Conservation (phyloP, 2,329 filamentous ascomycete genomes). For the Cucurbitaria berberidis region DNA sequence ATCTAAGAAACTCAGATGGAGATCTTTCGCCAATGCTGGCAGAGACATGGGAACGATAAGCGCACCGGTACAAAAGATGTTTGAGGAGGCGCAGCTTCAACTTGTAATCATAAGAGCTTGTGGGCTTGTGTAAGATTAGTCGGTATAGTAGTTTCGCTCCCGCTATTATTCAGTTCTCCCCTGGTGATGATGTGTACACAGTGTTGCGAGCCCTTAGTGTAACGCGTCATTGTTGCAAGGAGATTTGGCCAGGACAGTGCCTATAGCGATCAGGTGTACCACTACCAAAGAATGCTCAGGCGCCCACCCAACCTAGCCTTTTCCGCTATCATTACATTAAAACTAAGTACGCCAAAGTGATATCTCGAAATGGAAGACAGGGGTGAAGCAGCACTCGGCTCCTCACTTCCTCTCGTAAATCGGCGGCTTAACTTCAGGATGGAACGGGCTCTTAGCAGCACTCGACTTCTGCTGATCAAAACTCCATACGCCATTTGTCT, state of each 20-base stretch:
- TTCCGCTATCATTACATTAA: constrained; percentile 1
- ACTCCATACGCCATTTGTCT: constrained; percentile 74
- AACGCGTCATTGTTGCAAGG: not conserved
- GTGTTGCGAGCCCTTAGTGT: not conserved
- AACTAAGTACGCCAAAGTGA: constrained; percentile 1
- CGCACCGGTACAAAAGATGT: constrained; percentile 79
- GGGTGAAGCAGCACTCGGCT: not conserved
- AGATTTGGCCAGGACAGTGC: not conserved
- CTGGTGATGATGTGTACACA: not conserved
- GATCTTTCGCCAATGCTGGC: constrained; percentile 89
- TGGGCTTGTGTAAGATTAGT: not conserved
- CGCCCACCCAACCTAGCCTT: not conserved
- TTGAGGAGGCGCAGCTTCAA: constrained; percentile 35
- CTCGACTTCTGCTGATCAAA: constrained; percentile 64
- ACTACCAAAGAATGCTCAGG: not conserved
- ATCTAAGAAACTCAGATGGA: constrained; percentile 71
- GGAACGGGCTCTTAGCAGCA: constrained; percentile 35
- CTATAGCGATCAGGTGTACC: no score
- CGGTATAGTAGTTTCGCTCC: not conserved
- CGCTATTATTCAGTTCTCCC: no score
- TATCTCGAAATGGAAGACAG: not conserved
- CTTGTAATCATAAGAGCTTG: no score
- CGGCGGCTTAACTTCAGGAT: constrained; percentile 34
- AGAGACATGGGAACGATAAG: constrained; percentile 82
- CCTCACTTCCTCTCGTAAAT: constrained; percentile 28